Evolutionary conservation across 306 rosid species (phyloP), one percentile per base, ranked within the genome.

Genomic region (Albizia julibrissin): DNA sequence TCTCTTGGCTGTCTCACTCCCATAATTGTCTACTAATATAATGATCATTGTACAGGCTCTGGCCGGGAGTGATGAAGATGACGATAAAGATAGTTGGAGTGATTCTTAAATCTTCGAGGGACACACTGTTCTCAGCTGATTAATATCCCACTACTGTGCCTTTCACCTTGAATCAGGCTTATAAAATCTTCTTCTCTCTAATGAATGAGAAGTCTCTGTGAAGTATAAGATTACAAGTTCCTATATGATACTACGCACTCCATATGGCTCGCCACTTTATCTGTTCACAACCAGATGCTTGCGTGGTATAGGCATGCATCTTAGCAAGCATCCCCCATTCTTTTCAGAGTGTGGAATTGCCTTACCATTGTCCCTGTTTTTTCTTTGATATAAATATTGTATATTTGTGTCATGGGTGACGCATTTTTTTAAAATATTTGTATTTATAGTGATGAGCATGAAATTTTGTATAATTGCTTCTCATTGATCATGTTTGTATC

Each of bases 61-160:
- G 21, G 94, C 97, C 7, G 97, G 98, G 75, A 96, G 99, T 75
- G 99, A 94, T 83, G 94, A 90, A 80, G 98, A 93, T 34, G 92
- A 92, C 34, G 95, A 93, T 70, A 86, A 81, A 11, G 94, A 95
- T 78, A 77, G 83, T 81, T 95, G 99, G 99, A 91, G 94, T 76
- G 98, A 96, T 83, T 86, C 88, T 81, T 90, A 87, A 89, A 75
- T 59, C 80, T 68, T 26, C 76, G 44, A 75, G 31, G 56, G 33
- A 67, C 65, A 29, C 5, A 27, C 26, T 65, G 69, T 56, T 58
- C 29, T 69, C 75, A 50, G 27, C 67, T 74, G 33, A 64, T 81
- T 52, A 47, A 44, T 52, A 64, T 82, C 33, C 78, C 64, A 24
- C 73, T 74, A 72, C 33, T 37, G 42, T 58, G 44, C 52, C 65